These are phyloP conservation scores for Porcisia hertigi DNA, from an alignment of 208 protist genomes.

Conservation along the genomic window DNA sequence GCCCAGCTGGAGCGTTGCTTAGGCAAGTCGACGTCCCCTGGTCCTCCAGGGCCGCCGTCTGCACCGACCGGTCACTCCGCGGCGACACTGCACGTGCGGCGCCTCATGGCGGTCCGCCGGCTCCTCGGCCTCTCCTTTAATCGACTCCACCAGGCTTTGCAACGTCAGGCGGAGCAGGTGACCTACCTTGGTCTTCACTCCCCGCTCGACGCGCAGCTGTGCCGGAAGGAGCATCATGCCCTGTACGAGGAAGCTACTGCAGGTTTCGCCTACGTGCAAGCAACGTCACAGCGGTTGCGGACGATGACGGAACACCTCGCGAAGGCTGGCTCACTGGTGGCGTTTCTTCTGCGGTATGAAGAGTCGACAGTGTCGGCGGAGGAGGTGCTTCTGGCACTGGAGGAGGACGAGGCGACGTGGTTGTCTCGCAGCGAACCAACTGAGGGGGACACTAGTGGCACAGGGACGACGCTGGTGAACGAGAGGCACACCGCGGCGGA, in stretches of 20 bases:
- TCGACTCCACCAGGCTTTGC: slow-evolving; percentile 57
- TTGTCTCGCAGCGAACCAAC: slow-evolving; percentile 5
- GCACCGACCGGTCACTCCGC: background rate
- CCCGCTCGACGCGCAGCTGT: slow-evolving; percentile 64
- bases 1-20: slow-evolving; percentile 47
- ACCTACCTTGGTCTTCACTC: slow-evolving; percentile 53
- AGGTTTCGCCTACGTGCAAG: slow-evolving; percentile 45
- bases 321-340: slow-evolving; percentile 44
- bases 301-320: slow-evolving; percentile 27
- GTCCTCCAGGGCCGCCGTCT: background rate
- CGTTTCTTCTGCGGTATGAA: slow-evolving; percentile 40
- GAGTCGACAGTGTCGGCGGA: slow-evolving; percentile 20
- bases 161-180: slow-evolving; percentile 63
- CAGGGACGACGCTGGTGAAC: background rate
- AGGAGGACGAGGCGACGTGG: slow-evolving; percentile 64
- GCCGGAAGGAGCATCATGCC: slow-evolving; percentile 43
- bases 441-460: background rate
- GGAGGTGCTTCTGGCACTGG: slow-evolving; percentile 34
- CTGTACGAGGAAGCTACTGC: slow-evolving; percentile 47
- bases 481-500: background rate
- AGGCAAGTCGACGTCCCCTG: background rate
- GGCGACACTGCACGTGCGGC: slow-evolving; percentile 33
- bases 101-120: slow-evolving; percentile 53
- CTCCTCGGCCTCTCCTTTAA: slow-evolving; percentile 57
- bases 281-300: slow-evolving; percentile 38